Evolutionary conservation across 2,329 filamentous ascomycete species (phyloP), one percentile per base, ranked within the genome.

Genomic region (Cladophialophora exuberans): DNA sequence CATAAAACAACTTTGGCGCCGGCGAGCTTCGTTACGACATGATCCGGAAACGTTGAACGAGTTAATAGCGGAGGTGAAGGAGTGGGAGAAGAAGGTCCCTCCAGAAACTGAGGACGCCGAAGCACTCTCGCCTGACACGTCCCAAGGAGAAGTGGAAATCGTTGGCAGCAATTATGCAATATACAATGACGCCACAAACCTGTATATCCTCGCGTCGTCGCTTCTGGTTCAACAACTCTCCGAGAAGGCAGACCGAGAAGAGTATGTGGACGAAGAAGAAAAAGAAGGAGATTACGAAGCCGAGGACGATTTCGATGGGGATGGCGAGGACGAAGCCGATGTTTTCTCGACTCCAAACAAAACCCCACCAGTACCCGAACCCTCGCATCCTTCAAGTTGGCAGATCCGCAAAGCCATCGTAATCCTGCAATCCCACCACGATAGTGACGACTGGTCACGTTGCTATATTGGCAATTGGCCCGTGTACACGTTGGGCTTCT

Each of bases 401-500:
- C 57, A 60, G 18, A 4, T 57, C 20, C 31, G 18, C 18, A 56
- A 47, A 23, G 42, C 42, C 15, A 25, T 30, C 18, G n/a, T 28
- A 11, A 52, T 60, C 17, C 49, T 60, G 2, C 38, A 25, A n/a
- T 6, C n/a, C 17, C 45, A 57, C 42, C 35, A 30, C 17, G 15
- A 44, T 20, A 44, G 54, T 33, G 33, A 46, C 18, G 38, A 51
- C 17, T 60, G 57, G 57, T 36, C 49, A 28, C 46, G 31, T 25
- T 57, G 49, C 33, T 60, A 39, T 20, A 51, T 57, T 18, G 46
- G 52, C 3, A 59, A 59, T 41, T 59, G 56, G 56, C 56, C 56
- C 4, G 35, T 50, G 6, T 59, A 59, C 28, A 52, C 56, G 13
- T 17, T 54, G 17, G 56, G 52, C 2, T 57, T 57, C 25, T 57